Percentiles rank a stretch among this genome's conserved stretches.
Conservation (phyloP, 2,329 filamentous ascomycete species). For the Sporothrix brasiliensis region DNA sequence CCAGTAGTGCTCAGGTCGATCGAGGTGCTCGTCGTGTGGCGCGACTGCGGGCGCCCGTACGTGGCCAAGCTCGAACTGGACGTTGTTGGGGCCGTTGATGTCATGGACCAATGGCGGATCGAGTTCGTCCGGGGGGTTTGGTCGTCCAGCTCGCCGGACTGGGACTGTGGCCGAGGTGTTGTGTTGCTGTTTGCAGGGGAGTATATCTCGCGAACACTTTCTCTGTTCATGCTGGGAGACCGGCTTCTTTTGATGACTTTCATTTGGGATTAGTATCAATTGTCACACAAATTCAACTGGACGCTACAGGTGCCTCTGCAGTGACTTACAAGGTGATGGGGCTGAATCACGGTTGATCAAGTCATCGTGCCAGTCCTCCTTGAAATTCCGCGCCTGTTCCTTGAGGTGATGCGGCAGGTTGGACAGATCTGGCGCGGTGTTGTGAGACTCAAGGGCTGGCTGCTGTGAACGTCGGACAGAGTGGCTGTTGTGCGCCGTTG, state of each 20-base stretch:
- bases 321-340: constrained; percentile 40
- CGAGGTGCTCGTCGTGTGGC: constrained; percentile 36
- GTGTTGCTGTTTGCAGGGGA: constrained; percentile 20
- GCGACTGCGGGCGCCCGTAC: constrained; percentile 29
- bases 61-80: constrained; percentile 32
- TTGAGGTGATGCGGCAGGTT: constrained; percentile 27
- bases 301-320: neutral
- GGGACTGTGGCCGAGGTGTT: neutral
- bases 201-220: constrained; percentile 17
- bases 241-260: constrained; percentile 32
- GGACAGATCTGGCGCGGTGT: constrained; percentile 26
- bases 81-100: constrained; percentile 32
- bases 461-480: constrained; percentile 14
- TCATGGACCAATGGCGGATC: constrained; percentile 34
- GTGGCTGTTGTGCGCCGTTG: constrained; percentile 26
- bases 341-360: constrained; percentile 27
- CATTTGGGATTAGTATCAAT: neutral
- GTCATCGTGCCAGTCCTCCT: constrained; percentile 29
- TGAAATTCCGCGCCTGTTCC: constrained; percentile 23
- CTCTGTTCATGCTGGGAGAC: constrained; percentile 28
- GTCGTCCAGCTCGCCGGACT: constrained; percentile 24
- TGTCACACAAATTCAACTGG: neutral
- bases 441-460: neutral
- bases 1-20: constrained; percentile 33
- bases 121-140: constrained; percentile 23